Percentiles rank a stretch among this genome's conserved stretches.
These are phyloP conservation scores for Cyberlindnera suaveolens DNA, from an alignment of 805 yeast genomes.

Conservation along the genomic window DNA sequence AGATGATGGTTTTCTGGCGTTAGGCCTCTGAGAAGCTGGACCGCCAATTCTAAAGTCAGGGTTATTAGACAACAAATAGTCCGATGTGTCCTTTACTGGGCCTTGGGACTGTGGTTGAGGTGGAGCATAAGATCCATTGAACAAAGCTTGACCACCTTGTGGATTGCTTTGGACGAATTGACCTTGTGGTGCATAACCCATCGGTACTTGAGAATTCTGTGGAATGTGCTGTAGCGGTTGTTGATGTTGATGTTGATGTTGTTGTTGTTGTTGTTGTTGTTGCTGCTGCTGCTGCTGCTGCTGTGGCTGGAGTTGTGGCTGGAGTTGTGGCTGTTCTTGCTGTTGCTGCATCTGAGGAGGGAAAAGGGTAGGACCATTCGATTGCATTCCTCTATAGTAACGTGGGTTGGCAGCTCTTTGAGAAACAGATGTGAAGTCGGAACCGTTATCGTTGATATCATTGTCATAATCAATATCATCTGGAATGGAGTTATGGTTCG, in stretches of 20 bases:
- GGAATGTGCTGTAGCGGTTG: not conserved
- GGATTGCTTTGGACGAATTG: not conserved
- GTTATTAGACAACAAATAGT: constrained; percentile 37
- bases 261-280: constrained; percentile 1
- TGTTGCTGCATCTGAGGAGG: constrained; percentile 6
- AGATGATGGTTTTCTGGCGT: constrained; percentile 16
- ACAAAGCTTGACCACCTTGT: not conserved
- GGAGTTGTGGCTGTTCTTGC: constrained; percentile 3
- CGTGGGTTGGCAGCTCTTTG: constrained; percentile 68
- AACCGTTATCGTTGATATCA: constrained; percentile 29
- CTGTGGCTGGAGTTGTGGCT: constrained; percentile 3
- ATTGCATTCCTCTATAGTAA: constrained; percentile 33
- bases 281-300: constrained; percentile 2
- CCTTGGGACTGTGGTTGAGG: constrained; percentile 4
- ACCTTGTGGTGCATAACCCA: not conserved
- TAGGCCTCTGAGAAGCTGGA: constrained; percentile 32
- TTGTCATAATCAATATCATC: constrained; percentile 12
- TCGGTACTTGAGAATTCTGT: not conserved
- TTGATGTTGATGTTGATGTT: not conserved
- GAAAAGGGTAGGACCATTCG: constrained; percentile 21
- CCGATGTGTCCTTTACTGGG: constrained; percentile 27
- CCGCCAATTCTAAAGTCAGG: constrained; percentile 39
- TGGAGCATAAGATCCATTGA: too few relatives aligned
- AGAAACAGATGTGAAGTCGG: constrained; percentile 74
- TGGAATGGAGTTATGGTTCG: not conserved